Evolutionary conservation across 1,284 basidiomycete species (phyloP).

Genomic region (Sphagnurus paluster): DNA sequence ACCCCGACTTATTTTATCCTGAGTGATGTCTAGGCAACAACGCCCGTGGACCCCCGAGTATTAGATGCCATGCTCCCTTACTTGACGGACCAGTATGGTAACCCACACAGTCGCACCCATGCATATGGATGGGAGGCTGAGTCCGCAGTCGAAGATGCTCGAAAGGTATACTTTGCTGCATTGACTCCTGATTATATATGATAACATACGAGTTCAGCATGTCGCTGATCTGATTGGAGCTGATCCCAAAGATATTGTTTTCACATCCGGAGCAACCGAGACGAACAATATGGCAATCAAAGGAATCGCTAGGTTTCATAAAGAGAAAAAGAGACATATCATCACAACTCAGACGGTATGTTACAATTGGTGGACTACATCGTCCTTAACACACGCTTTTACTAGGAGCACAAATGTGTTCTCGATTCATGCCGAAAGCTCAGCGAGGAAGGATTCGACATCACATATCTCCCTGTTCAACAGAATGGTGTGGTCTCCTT

Average conservation of each 20-base stretch:
- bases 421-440: slow-evolving; percentile 96
- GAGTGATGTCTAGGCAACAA: slow-evolving; percentile 75
- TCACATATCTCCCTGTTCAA: slow-evolving; percentile 96
- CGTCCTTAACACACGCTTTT: slow-evolving; percentile 13
- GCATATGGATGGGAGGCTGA: slow-evolving; percentile 99
- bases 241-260: slow-evolving; percentile 94
- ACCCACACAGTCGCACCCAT: slow-evolving; percentile 97
- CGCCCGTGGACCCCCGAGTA: slow-evolving; percentile 96
- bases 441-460: slow-evolving; percentile 95
- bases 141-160: slow-evolving; percentile 88
- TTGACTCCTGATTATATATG: not conserved
- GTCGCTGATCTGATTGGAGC: slow-evolving; percentile 93
- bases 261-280: slow-evolving; percentile 98
- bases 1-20: slow-evolving; percentile 8
- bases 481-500: slow-evolving; percentile 84
- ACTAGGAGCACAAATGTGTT: slow-evolving; percentile 98
- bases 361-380: slow-evolving; percentile 15
- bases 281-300: slow-evolving; percentile 99
- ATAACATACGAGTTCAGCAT: slow-evolving; percentile 48
- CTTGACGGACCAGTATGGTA: slow-evolving; percentile 95
- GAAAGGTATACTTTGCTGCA: slow-evolving; percentile 69
- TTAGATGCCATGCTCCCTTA: slow-evolving; percentile 97
- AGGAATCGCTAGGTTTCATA: slow-evolving; percentile 93
- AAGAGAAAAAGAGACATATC: slow-evolving; percentile 87
- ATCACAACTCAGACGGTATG: slow-evolving; percentile 90